These are phyloP conservation scores for Murraya koenigii DNA, from an alignment of 345 rosid genomes.

Conservation along the genomic window DNA sequence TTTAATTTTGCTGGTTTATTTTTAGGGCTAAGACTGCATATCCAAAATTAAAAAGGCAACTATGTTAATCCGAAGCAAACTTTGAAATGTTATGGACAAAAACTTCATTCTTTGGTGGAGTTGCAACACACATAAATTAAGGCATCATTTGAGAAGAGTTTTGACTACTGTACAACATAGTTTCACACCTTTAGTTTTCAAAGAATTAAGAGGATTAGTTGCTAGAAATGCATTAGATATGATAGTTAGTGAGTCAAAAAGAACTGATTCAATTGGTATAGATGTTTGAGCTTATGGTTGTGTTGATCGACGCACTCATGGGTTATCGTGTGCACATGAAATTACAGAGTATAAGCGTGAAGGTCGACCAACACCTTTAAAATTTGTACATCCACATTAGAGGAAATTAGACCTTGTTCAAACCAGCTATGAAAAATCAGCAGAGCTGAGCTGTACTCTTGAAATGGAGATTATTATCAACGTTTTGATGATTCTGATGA, in stretches of 20 bases:
- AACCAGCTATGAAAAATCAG: background rate
- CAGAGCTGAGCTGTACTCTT: conserved; percentile 6
- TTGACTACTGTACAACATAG: conserved; percentile 10
- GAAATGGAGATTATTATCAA: conserved; percentile 5
- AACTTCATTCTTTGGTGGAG: conserved; percentile 5
- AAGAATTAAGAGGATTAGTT: conserved; percentile 12
- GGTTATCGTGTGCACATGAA: no score
- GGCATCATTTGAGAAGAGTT: conserved; percentile 18
- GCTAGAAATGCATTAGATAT: conserved; percentile 3
- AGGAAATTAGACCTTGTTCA: conserved; percentile 7
- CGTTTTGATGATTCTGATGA: conserved; percentile 11
- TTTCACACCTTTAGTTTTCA: conserved; percentile 4
- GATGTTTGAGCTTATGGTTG: no score
- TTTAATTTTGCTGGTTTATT: background rate
- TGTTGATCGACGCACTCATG: no score
- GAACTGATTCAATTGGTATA: no score
- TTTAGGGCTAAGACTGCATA: conserved; percentile 14
- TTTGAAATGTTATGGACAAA: conserved; percentile 9
- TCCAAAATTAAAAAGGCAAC: conserved; percentile 10
- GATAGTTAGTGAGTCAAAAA: background rate
- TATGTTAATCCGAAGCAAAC: background rate
- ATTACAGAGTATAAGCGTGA: conserved; percentile 5
- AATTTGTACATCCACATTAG: conserved; percentile 6
- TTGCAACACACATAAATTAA: conserved; percentile 9
- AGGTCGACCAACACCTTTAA: conserved; percentile 10